A percentile compares a stretch with the other conserved stretches of the same genome.
phyloP scores from a whole-genome alignment of 2,329 filamentous ascomycete species.

The Venturiaceae sp. region DNA sequence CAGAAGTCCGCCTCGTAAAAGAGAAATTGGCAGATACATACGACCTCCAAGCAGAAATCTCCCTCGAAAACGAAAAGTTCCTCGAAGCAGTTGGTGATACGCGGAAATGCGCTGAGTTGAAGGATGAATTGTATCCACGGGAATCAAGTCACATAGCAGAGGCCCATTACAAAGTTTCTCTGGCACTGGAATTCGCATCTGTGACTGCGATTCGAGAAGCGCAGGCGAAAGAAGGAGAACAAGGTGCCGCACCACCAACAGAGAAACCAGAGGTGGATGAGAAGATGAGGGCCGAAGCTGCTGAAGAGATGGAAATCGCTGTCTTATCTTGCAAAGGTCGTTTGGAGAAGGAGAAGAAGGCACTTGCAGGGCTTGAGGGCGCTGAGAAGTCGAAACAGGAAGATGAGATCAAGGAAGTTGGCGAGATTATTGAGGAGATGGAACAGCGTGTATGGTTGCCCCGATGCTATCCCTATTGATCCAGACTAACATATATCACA shows the following conservation, averaged over 20 bases:
- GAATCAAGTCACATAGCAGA: constrained; percentile 85
- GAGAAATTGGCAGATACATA: constrained; percentile 88
- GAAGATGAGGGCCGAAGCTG: constrained; percentile 59
- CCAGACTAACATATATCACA: constrained; percentile 19
- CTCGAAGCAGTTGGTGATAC: constrained; percentile 78
- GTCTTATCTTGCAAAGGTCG: constrained; percentile 65
- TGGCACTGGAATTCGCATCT: constrained; percentile 89
- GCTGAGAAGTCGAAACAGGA: constrained; percentile 53
- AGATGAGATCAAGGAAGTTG: constrained; percentile 59
- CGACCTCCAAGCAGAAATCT: constrained; percentile 90
- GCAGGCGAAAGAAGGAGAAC: constrained; percentile 30
- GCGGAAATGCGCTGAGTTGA: constrained; percentile 66
- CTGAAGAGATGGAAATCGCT: constrained; percentile 60
- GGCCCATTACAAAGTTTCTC: constrained; percentile 90
- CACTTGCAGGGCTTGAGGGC: constrained; percentile 42
- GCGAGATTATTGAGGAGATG: constrained; percentile 71
- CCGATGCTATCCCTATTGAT: constrained; percentile 9
- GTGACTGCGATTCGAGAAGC: constrained; percentile 54
- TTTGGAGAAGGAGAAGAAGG: constrained; percentile 58
- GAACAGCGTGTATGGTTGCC: constrained; percentile 51
- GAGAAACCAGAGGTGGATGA: constrained; percentile 50
- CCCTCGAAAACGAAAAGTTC: constrained; percentile 93
- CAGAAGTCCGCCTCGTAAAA: constrained; percentile 48
- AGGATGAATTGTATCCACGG: constrained; percentile 65
- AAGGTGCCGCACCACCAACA: constrained; percentile 28